Evolutionary conservation across 306 rosid species (phyloP).

Genomic region (Pyrus betulifolia): DNA sequence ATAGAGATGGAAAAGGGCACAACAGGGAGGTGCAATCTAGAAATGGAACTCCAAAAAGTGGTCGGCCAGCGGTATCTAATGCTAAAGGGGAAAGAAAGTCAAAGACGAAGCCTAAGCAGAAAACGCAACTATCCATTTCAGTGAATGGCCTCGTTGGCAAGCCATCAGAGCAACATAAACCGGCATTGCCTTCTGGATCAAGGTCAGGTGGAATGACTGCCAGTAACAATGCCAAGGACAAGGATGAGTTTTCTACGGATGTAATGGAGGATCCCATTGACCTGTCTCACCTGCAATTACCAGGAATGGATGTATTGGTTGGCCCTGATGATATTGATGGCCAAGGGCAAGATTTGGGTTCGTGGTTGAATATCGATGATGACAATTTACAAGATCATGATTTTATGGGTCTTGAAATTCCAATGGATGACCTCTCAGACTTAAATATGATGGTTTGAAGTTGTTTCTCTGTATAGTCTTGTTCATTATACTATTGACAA

Average conservation of each 20-base stretch:
- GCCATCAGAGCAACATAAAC: constrained; percentile 73
- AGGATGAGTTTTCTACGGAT: constrained; percentile 52
- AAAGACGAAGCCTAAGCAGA: constrained; percentile 95
- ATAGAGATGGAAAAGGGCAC: constrained; percentile 94
- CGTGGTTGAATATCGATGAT: constrained; percentile 95
- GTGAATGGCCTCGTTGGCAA: constrained; percentile 88
- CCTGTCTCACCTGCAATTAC: constrained; percentile 78
- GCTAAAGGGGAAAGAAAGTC: constrained; percentile 86
- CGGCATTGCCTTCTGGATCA: constrained; percentile 52
- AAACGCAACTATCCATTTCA: constrained; percentile 86
- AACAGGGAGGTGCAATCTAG: constrained; percentile 76
- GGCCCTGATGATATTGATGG: constrained; percentile 71
- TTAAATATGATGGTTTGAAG: constrained; percentile 96
- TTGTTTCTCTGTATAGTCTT: constrained; percentile 92
- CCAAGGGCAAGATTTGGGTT: constrained; percentile 89
- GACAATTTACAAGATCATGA: constrained; percentile 87
- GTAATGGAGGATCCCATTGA: constrained; percentile 78
- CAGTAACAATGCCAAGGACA: constrained; percentile 51
- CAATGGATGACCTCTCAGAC: constrained; percentile 99
- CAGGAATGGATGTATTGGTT: constrained; percentile 88
- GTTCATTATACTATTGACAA: constrained; percentile 91
- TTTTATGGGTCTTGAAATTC: constrained; percentile 99
- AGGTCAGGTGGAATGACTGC: constrained; percentile 50
- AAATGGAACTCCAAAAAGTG: constrained; percentile 78
- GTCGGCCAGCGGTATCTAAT: constrained; percentile 68